Base-by-base conservation (phyloP, 2,329 filamentous ascomycete genomes). In the Calonectria multiphialidica region DNA sequence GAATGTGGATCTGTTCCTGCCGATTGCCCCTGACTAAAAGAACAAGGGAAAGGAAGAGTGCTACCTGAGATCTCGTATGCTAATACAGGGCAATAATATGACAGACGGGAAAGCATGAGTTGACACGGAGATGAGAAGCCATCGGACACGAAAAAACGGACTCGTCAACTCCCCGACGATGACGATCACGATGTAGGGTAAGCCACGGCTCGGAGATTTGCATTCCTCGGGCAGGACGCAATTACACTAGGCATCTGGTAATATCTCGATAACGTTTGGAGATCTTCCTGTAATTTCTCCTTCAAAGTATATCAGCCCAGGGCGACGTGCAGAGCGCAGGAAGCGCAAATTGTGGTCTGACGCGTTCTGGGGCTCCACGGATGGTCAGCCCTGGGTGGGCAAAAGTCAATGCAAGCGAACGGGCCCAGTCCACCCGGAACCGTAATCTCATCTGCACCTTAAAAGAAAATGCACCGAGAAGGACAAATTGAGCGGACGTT, bases 371-470 rank as follows among this genome's bases (percentile, higher is more conserved):
- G 53, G 53, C 33, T 30, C 23, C 47, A 23, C 23, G 47, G 13
- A 7, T 15, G 21, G 53, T 59, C 53, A 40, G 50, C 42, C 50
- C 44, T 62, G 55, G 66, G 66, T 59, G 35, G 55, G 47, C 45
- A 28, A 68, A 68, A 47, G 66, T 40, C 57, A 40, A 68, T 37
- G 66, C 66, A 62, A 61, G 44, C 40, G 55, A 62, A 68, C 44
- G 66, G 66, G 18, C 42, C 66, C 5, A 45, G 47, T 15, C 15
- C 21, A 47, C 66, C 53, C 66, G 49, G 37, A 30, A 25, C 23
- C 40, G 66, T 49, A 42, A 42, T 61, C 28, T 53, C 63, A 55
- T 21, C 16, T 59, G 42, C 42, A 67, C 42, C 12, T 50, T 62
- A 61, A 40, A 37, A 59, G 53, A 59, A 42, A 42, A 59, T 40